Evolutionary conservation across 345 rosid species (phyloP), one percentile per base, ranked within the genome.

Genomic region (Citropsis articulata): DNA sequence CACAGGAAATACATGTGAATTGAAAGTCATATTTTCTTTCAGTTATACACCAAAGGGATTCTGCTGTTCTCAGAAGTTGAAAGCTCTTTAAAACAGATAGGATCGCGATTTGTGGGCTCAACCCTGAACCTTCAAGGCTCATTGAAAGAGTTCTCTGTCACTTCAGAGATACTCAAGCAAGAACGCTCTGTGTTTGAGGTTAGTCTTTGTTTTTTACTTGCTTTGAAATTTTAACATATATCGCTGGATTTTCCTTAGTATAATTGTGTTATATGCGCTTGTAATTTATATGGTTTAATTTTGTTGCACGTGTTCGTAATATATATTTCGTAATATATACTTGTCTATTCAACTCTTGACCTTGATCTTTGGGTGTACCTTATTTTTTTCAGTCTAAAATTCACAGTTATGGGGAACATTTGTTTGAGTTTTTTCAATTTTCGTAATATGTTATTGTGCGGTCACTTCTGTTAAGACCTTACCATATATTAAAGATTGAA

Each of bases 161-260:
- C 92, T 66, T 89, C 89, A 77, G 90, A 89, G 80, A 90, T 92
- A 87, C 80, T 97, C 87, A 86, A 84, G 80, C 81, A 77, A 62
- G 99, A 92, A 82, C 86, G 78, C 64, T 16, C 78, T 64, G 77
- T 78, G 55, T 93, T 90, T 84, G 87, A 91, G 98, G 98, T 97
- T 83, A 62, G 93, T 79, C 79, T 81, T 45, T 55, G 77, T 50
- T 9, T 60, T 28, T 45, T 21, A 45, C 64, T 21, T 59, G 19
- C 22, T 55, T 27, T 18, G 70, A 31, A 22, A 57, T 77, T 66
- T 60, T 67, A 55, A 12, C n/a, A 28, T 24, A 30, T 57, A 30
- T 61, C 1, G 19, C 42, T 24, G 3, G 65, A 10, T 28, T 16
- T 59, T 48, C 42, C n/a, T 13, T 48, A 70, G 28, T 31, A 1